Conservation (phyloP, 2,329 filamentous ascomycete genomes). For the Allantophomopsis lycopodina region DNA sequence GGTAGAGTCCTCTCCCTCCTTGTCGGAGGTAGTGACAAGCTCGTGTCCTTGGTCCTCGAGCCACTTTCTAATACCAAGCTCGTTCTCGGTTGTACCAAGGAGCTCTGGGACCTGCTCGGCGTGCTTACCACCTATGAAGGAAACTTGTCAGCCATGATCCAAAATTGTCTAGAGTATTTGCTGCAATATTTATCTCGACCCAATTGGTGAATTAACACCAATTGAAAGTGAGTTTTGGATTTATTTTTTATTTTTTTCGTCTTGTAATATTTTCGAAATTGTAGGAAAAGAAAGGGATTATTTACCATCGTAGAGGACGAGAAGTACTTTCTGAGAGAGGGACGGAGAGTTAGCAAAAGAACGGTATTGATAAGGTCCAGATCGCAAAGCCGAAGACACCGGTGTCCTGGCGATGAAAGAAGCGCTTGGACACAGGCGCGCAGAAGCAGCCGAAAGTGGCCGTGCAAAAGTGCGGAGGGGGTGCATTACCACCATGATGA, state of each 20-base stretch:
- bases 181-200: not conserved
- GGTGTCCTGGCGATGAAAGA: too few relatives aligned
- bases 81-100: constrained; percentile 85
- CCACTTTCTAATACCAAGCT: constrained; percentile 95
- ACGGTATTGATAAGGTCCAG: constrained; percentile 7
- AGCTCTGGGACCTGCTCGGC: constrained; percentile 73
- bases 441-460: not conserved
- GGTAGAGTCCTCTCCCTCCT: constrained; percentile 83
- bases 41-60: constrained; percentile 95
- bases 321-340: constrained; percentile 80
- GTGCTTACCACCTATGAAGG: constrained; percentile 53
- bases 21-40: constrained; percentile 92
- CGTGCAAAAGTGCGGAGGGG: not conserved
- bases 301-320: constrained; percentile 82
- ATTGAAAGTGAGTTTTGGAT: too few relatives aligned
- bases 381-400: not conserved
- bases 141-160: not conserved
- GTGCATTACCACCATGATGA: constrained; percentile 1
- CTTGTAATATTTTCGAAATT: too few relatives aligned
- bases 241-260: too few relatives aligned
- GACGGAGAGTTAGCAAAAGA: constrained; percentile 16
- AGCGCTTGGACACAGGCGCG: not conserved
- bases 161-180: not conserved
- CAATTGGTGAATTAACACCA: too few relatives aligned
- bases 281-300: constrained; percentile 13